phyloP scores from a whole-genome alignment of 768 basidiomycete species.

The Boletus barrowsii region DNA sequence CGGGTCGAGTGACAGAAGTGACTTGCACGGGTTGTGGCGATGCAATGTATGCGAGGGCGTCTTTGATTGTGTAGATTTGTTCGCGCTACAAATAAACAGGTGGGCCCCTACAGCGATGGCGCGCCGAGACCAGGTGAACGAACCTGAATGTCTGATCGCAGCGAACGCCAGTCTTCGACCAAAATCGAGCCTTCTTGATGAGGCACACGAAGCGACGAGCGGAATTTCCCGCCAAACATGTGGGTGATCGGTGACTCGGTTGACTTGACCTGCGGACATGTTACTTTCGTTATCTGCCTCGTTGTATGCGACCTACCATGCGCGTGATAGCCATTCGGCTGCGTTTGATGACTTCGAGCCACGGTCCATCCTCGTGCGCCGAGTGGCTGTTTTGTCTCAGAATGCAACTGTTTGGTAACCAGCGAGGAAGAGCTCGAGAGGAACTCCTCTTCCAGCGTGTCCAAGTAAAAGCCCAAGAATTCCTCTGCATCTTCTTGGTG shows the following conservation, averaged over 20 bases:
- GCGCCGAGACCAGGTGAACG: neutral
- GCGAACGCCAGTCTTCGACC: constrained; percentile 87
- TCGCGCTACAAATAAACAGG: constrained; percentile 48
- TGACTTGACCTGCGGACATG: constrained; percentile 56
- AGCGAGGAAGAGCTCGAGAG: constrained; percentile 61
- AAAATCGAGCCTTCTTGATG: constrained; percentile 83
- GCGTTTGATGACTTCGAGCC: constrained; percentile 91
- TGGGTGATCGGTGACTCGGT: constrained; percentile 85
- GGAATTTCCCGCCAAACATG: constrained; percentile 92
- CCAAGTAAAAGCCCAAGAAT: constrained; percentile 95
- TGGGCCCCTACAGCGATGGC: neutral
- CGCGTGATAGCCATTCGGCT: constrained; percentile 78
- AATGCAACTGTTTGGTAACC: constrained; percentile 30
- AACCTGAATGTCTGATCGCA: constrained; percentile 89
- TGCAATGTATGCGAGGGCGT: constrained; percentile 76
- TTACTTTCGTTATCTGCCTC: constrained; percentile 3
- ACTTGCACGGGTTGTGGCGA: constrained; percentile 76
- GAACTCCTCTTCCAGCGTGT: too few relatives aligned
- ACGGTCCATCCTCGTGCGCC: constrained; percentile 61
- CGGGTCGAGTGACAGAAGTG: constrained; percentile 54
- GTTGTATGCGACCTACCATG: too few relatives aligned
- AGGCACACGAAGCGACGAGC: constrained; percentile 78
- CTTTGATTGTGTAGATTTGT: constrained; percentile 71
- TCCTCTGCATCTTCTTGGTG: constrained; percentile 99
- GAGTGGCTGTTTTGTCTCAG: constrained; percentile 10